A percentile compares a stretch with the other conserved stretches of the same genome.
Conservation (phyloP, 495 filamentous ascomycete species). For the Tetracladium marchalianum region DNA sequence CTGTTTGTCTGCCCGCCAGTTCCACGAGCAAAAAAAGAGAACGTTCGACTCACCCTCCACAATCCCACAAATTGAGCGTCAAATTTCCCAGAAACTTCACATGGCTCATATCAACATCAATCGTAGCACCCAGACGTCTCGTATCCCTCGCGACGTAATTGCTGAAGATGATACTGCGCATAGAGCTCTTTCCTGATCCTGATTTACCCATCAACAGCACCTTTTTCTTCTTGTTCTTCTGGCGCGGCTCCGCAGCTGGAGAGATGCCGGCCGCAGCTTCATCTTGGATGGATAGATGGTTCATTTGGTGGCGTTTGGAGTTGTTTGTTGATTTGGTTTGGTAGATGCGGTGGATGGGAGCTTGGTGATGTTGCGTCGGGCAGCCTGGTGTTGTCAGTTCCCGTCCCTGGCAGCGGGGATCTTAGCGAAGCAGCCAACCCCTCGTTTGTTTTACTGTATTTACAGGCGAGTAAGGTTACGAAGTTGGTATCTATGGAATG, state of each 20-base stretch:
- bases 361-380: not conserved
- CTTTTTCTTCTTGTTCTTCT: constrained; percentile 51
- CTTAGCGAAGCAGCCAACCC: too few relatives aligned
- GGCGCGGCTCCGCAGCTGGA: constrained; percentile 12
- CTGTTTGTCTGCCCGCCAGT: constrained; percentile 2
- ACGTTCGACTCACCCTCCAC: constrained; percentile 57
- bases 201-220: constrained; percentile 74
- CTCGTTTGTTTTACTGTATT: too few relatives aligned
- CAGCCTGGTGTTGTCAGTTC: too few relatives aligned
- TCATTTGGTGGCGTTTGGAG: not conserved
- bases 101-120: constrained; percentile 95
- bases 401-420: too few relatives aligned
- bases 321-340: not conserved
- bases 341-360: not conserved
- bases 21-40: not conserved
- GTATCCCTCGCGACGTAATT: constrained; percentile 98
- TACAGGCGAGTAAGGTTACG: too few relatives aligned
- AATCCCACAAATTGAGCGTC: constrained; percentile 97
- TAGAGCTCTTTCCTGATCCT: constrained; percentile 98
- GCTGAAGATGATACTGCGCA: constrained; percentile 96
- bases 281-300: not conserved
- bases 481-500: too few relatives aligned
- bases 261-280: not conserved
- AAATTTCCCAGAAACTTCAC: constrained; percentile 97
- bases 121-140: constrained; percentile 86